Conservation (phyloP, 768 basidiomycete genomes). For the Clitopilus passeckerianus region DNA sequence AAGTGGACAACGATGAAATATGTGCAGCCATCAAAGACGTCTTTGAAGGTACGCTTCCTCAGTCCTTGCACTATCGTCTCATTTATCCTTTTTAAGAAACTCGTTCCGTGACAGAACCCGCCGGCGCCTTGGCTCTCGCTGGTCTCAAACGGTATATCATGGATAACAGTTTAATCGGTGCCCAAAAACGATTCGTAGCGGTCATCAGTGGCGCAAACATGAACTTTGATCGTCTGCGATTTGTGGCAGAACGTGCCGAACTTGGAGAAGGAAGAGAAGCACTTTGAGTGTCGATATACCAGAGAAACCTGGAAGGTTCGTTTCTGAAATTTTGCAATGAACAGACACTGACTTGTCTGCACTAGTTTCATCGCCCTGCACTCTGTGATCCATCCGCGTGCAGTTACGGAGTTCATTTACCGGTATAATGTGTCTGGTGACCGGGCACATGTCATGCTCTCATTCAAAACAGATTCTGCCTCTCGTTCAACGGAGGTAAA, state of each 20-base stretch:
- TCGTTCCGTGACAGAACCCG: slow-evolving; percentile 92
- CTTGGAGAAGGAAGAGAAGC: slow-evolving; percentile 95
- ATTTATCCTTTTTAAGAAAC: slow-evolving; percentile 55
- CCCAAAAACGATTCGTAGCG: slow-evolving; percentile 84
- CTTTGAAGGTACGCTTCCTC: slow-evolving; percentile 72
- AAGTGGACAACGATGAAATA: slow-evolving; percentile 92
- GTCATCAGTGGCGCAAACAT: slow-evolving; percentile 97
- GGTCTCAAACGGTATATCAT: slow-evolving; percentile 87
- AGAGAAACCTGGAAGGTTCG: slow-evolving; percentile 85
- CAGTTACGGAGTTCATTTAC: slow-evolving; percentile 95
- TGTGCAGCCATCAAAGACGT: slow-evolving; percentile 99
- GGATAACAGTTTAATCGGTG: slow-evolving; percentile 75
- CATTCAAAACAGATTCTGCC: slow-evolving; percentile 75
- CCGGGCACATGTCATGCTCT: slow-evolving; percentile 83
- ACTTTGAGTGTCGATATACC: slow-evolving; percentile 93
- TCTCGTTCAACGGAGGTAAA: slow-evolving; percentile 57
- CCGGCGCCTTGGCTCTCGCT: slow-evolving; percentile 89
- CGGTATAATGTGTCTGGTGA: slow-evolving; percentile 70
- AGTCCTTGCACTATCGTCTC: background rate
- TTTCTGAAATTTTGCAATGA: slow-evolving; percentile 1
- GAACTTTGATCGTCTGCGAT: slow-evolving; percentile 96
- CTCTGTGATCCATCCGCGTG: slow-evolving; percentile 82
- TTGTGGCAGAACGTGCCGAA: slow-evolving; percentile 98
- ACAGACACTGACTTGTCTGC: background rate
- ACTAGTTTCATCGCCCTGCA: slow-evolving; percentile 84